Conservation (phyloP, 2,329 filamentous ascomycete species). For the Atkinsonella hypoxylon region DNA sequence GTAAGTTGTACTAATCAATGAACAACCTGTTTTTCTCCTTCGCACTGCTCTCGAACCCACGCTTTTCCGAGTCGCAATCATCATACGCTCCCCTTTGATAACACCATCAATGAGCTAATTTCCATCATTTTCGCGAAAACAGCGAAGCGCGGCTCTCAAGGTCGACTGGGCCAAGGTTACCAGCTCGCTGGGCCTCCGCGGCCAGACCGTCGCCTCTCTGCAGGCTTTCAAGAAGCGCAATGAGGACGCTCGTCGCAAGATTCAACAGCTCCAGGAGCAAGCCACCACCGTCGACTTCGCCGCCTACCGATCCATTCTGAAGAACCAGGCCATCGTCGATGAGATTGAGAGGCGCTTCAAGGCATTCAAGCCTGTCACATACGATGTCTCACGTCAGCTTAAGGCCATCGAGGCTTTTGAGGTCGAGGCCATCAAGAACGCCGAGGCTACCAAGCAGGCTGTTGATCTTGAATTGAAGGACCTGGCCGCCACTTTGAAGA, state of each 20-base stretch:
- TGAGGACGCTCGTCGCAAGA: slow-evolving; percentile 93
- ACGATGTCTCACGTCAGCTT: slow-evolving; percentile 87
- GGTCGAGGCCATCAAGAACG: slow-evolving; percentile 92
- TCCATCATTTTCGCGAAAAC: slow-evolving; percentile 23
- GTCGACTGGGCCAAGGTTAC: slow-evolving; percentile 97
- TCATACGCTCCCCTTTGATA: background rate
- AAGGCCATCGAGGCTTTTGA: slow-evolving; percentile 98
- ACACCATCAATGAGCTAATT: slow-evolving; percentile 40
- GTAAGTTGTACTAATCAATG: slow-evolving; percentile 35
- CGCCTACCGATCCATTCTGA: slow-evolving; percentile 82
- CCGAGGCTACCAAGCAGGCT: slow-evolving; percentile 90
- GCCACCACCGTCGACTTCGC: slow-evolving; percentile 83
- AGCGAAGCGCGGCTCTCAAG: slow-evolving; percentile 98
- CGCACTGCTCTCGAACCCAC: background rate
- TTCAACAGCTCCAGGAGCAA: slow-evolving; percentile 72
- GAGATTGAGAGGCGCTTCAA: slow-evolving; percentile 96
- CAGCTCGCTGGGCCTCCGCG: slow-evolving; percentile 88
- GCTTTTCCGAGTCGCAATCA: background rate
- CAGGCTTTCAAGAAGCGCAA: slow-evolving; percentile 99
- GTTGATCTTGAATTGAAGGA: slow-evolving; percentile 92
- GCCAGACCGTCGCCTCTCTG: slow-evolving; percentile 82
- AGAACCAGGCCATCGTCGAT: slow-evolving; percentile 91
- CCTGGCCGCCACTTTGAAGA: slow-evolving; percentile 86
- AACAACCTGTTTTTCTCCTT: background rate
- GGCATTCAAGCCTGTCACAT: slow-evolving; percentile 81